Conservation (phyloP, 148 eudicot species). For the Rhododendron ovatum region DNA sequence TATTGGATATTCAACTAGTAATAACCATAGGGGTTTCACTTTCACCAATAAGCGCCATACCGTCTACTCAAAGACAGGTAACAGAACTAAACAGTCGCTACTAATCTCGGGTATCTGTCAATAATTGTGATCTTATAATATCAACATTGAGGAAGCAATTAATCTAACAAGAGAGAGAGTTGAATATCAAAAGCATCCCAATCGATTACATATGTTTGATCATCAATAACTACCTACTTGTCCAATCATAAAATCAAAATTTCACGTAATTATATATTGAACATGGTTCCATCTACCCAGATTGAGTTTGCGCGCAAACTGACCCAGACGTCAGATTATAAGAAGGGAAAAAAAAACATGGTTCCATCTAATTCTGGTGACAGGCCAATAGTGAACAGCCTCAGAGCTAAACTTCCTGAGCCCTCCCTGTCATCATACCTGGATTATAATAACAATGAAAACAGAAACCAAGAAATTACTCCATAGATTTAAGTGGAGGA, state of each 20-base stretch:
- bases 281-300: neutral
- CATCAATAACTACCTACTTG: neutral
- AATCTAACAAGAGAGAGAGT: neutral
- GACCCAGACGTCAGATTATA: no score
- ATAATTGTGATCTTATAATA: neutral
- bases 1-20: neutral
- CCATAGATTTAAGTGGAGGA: neutral
- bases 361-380: neutral
- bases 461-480: neutral
- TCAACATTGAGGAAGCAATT: neutral
- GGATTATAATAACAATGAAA: neutral
- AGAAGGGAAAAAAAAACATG: no score
- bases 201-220: neutral
- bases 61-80: neutral
- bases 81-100: neutral
- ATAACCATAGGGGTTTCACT: neutral
- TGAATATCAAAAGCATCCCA: neutral
- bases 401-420: neutral
- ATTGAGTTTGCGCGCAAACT: no score
- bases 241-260: neutral
- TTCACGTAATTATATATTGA: neutral
- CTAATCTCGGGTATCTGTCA: neutral
- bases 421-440: neutral
- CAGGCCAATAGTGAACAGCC: neutral
- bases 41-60: neutral